Percentiles rank a stretch among this genome's conserved stretches.
These are phyloP conservation scores for Cornus controversa DNA, from an alignment of 148 eudicot genomes.

Conservation along the genomic window DNA sequence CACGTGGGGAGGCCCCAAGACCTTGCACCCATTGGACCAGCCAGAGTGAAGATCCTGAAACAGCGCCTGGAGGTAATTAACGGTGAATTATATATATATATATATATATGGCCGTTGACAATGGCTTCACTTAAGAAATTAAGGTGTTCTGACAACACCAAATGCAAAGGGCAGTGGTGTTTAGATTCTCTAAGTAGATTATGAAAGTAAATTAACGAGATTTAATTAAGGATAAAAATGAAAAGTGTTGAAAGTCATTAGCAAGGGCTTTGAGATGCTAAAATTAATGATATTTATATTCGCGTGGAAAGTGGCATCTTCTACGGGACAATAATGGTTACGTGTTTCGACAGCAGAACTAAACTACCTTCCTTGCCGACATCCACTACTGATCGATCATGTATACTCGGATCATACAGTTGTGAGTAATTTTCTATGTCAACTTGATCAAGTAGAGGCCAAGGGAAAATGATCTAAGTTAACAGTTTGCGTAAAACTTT, in stretches of 20 bases:
- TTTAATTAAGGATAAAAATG: too few species aligned
- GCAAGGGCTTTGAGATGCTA: not conserved
- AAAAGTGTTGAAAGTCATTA: too few species aligned
- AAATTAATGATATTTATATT: too few species aligned
- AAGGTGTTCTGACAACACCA: not conserved
- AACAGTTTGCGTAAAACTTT: not conserved
- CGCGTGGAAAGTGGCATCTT: not conserved
- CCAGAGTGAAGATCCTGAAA: conserved; percentile 22
- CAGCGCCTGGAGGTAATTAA: conserved; percentile 15
- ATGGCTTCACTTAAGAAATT: not conserved
- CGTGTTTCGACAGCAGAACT: not conserved
- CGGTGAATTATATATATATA: conserved; percentile 7
- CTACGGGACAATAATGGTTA: not conserved
- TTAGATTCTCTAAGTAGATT: not conserved
- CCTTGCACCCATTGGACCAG: not conserved
- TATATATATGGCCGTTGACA: too few species aligned
- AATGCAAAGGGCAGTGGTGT: not conserved
- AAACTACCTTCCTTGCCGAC: not conserved
- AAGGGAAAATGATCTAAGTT: too few species aligned
- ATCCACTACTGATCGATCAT: not conserved
- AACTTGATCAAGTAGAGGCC: too few species aligned
- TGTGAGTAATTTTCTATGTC: not conserved
- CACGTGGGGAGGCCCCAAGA: conserved; percentile 20
- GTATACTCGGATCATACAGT: not conserved
- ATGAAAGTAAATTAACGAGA: not conserved